Evolutionary conservation across 2,329 filamentous ascomycete genomes (phyloP).

Genomic region (Berkeleyomyces basicola): DNA sequence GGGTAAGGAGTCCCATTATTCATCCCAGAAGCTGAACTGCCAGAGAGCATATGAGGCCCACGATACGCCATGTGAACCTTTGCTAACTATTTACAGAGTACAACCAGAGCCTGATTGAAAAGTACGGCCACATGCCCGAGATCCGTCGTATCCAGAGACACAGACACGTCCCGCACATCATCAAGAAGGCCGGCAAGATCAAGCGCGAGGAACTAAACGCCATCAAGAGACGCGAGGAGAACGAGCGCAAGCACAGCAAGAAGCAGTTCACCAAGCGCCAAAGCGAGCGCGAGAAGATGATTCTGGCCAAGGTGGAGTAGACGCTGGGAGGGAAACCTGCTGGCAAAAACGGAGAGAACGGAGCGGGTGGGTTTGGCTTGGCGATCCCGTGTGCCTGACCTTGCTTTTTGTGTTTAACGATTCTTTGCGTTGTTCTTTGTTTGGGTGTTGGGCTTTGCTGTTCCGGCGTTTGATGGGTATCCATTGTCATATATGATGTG

Average conservation of each 20-base stretch:
- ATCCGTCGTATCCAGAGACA: constrained; percentile 80
- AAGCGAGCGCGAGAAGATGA: constrained; percentile 83
- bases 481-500: background rate
- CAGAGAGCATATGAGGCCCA: background rate
- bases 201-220: constrained; percentile 77
- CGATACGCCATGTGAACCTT: background rate
- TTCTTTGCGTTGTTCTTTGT: background rate
- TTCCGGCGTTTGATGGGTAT: constrained; percentile 6
- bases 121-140: constrained; percentile 93
- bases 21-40: background rate
- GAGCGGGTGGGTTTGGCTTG: background rate
- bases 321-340: background rate
- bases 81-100: constrained; percentile 41
- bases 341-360: constrained; percentile 10
- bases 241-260: constrained; percentile 78
- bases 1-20: background rate
- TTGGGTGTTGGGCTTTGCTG: background rate
- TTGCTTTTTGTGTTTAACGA: background rate
- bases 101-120: constrained; percentile 64
- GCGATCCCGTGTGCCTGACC: background rate
- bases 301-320: constrained; percentile 48
- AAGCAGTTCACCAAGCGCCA: constrained; percentile 59
- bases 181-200: constrained; percentile 93
- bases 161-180: constrained; percentile 75
- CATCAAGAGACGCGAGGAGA: constrained; percentile 84